phyloP scores from a whole-genome alignment of 257 asterid species.

The Cynanchum wilfordii region DNA sequence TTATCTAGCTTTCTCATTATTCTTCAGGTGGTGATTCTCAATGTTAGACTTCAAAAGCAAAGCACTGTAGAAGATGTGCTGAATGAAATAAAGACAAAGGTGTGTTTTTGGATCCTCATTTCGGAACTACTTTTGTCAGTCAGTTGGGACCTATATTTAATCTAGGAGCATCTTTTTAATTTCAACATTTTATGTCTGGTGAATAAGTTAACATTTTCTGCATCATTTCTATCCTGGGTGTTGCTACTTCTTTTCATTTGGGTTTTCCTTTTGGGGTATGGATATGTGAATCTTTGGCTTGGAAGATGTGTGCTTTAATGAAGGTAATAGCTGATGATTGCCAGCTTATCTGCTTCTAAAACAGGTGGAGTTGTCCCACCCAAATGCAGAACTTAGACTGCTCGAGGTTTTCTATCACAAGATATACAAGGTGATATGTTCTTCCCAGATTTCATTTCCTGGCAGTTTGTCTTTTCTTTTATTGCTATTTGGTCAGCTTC shows the following conservation, averaged over 20 bases:
- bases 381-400: conserved; percentile 46
- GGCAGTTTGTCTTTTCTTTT: background rate
- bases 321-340: background rate
- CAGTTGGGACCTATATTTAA: background rate
- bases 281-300: background rate
- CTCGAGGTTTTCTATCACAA: conserved; percentile 54
- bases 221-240: background rate
- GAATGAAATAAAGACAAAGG: conserved; percentile 91
- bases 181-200: background rate
- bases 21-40: conserved; percentile 72
- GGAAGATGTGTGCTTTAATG: background rate
- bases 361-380: conserved; percentile 50
- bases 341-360: conserved; percentile 13
- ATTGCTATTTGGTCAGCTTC: conserved; percentile 4
- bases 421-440: conserved; percentile 39
- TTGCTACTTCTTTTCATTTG: background rate
- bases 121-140: background rate
- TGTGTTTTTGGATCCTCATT: conserved; percentile 14
- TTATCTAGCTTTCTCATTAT: conserved; percentile 4
- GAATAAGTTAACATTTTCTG: background rate
- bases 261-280: background rate
- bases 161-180: background rate
- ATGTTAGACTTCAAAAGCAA: conserved; percentile 86
- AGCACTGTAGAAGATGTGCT: conserved; percentile 98
- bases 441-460: background rate